Evolutionary conservation across 495 filamentous ascomycete species (phyloP).

Genomic region (Alectoria sarmentosa): DNA sequence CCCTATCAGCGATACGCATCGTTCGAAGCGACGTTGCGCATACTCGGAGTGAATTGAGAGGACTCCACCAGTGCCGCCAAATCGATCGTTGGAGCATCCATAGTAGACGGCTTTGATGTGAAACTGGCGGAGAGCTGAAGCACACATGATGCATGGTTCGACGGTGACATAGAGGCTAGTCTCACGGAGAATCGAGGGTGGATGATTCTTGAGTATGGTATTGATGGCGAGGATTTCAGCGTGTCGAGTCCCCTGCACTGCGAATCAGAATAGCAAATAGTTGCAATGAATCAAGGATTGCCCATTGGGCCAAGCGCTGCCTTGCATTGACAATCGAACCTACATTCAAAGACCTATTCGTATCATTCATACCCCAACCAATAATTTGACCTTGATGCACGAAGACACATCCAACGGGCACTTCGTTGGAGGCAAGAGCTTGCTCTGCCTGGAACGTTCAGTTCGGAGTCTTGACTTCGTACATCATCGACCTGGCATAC

Average conservation of each 20-base stretch:
- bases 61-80: constrained; percentile 91
- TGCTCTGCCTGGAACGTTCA: constrained; percentile 54
- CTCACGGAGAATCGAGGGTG: constrained; percentile 53
- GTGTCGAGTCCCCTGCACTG: constrained; percentile 75
- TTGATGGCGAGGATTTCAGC: constrained; percentile 87
- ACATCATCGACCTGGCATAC: constrained; percentile 4
- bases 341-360: constrained; percentile 75
- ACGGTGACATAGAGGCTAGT: constrained; percentile 92
- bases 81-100: constrained; percentile 92
- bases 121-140: constrained; percentile 80
- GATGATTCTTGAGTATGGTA: constrained; percentile 48
- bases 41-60: constrained; percentile 76
- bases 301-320: not conserved
- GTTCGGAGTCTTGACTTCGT: not conserved
- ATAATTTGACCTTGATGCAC: constrained; percentile 69
- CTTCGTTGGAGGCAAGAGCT: constrained; percentile 78
- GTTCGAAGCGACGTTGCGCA: constrained; percentile 16
- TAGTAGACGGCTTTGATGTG: constrained; percentile 79
- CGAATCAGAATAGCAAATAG: constrained; percentile 3
- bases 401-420: constrained; percentile 92
- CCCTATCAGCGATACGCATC: constrained; percentile 12
- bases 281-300: not conserved
- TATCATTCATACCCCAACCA: constrained; percentile 89
- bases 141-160: constrained; percentile 98
- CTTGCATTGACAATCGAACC: not conserved